A percentile compares a stretch with the other conserved stretches of the same genome.
Evolutionary conservation across 179 eudicot species (phyloP).

Genomic region (Amaranthus tricolor): DNA sequence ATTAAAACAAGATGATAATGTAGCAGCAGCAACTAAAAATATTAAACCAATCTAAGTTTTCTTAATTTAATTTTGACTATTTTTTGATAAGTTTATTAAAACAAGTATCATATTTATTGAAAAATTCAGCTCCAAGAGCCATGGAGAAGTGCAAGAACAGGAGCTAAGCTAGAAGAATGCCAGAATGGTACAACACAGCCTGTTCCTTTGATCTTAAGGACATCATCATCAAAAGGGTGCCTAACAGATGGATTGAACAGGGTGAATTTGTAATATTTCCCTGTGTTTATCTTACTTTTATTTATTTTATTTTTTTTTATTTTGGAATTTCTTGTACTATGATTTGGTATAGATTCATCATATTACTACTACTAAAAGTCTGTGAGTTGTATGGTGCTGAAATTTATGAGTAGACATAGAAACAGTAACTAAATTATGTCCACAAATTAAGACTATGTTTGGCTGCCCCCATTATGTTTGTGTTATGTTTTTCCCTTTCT

Average conservation of each 20-base stretch:
- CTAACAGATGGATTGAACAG: constrained; percentile 48
- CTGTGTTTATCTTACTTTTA: constrained; percentile 15
- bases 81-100: too few species aligned
- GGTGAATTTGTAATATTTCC: constrained; percentile 40
- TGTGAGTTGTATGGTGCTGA: constrained; percentile 34
- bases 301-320: background rate
- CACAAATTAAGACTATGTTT: constrained; percentile 30
- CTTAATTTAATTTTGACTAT: too few species aligned
- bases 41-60: too few species aligned
- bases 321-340: constrained; percentile 16
- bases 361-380: constrained; percentile 21
- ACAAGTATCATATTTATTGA: background rate
- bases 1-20: too few species aligned
- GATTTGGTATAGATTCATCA: constrained; percentile 21
- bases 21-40: too few species aligned
- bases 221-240: constrained; percentile 12
- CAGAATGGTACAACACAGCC: constrained; percentile 31
- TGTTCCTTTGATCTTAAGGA: constrained; percentile 46
- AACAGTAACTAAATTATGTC: constrained; percentile 27
- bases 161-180: constrained; percentile 35
- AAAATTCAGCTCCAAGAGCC: constrained; percentile 70
- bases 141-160: constrained; percentile 88
- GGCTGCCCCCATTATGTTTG: constrained; percentile 14
- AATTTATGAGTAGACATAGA: constrained; percentile 34
- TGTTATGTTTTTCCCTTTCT: constrained; percentile 1